These are phyloP conservation scores for Aspergillus sparsus DNA, from an alignment of 495 filamentous ascomycete species.

Conservation along the genomic window DNA sequence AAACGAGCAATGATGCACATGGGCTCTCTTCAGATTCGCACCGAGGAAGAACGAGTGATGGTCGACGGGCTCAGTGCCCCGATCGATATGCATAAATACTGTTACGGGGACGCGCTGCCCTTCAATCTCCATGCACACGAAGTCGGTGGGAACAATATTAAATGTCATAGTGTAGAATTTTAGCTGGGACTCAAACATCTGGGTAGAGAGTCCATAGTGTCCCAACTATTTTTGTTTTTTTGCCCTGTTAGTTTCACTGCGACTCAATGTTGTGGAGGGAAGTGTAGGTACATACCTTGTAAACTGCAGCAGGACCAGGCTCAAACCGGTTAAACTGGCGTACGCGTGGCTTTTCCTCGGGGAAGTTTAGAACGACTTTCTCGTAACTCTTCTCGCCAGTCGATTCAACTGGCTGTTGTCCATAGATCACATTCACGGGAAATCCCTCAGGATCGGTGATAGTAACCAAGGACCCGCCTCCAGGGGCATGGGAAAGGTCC, in stretches of 20 bases:
- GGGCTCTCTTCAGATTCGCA: constrained; percentile 46
- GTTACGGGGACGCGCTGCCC: constrained; percentile 50
- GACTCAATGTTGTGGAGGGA: neutral
- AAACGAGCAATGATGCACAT: constrained; percentile 73
- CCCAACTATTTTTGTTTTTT: constrained; percentile 47
- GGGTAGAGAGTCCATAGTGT: constrained; percentile 67
- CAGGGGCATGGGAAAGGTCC: constrained; percentile 21
- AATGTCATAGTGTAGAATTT: constrained; percentile 67
- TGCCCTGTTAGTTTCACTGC: neutral
- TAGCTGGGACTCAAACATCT: constrained; percentile 56
- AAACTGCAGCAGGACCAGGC: constrained; percentile 64
- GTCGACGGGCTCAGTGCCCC: constrained; percentile 60
- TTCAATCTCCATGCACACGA: constrained; percentile 31
- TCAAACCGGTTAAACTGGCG: constrained; percentile 32
- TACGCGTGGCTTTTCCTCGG: constrained; percentile 26
- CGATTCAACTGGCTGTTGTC: constrained; percentile 17
- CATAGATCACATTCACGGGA: constrained; percentile 33
- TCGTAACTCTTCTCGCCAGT: constrained; percentile 10
- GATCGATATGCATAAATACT: constrained; percentile 65
- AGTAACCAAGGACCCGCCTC: constrained; percentile 29
- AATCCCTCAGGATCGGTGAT: constrained; percentile 36
- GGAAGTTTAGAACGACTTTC: constrained; percentile 26
- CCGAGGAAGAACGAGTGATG: constrained; percentile 76
- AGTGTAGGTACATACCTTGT: constrained; percentile 48
- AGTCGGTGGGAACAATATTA: constrained; percentile 60